These are phyloP conservation scores for Leishmania gerbilli DNA, from an alignment of 208 protist species.

Conservation along the genomic window DNA sequence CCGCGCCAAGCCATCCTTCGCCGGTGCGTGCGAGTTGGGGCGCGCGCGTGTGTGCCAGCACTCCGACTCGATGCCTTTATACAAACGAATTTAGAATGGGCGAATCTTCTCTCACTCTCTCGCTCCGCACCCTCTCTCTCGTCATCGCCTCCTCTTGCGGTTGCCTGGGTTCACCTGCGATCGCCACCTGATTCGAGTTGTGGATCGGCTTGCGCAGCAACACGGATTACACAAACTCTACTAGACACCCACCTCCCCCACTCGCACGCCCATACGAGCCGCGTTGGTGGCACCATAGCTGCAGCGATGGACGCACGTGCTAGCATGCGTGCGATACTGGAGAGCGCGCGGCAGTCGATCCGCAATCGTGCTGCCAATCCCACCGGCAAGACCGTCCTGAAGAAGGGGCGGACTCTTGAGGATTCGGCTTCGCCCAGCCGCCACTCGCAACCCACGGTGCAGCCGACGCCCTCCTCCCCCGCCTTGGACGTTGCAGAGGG, in stretches of 20 bases:
- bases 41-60: not conserved
- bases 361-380: slow-evolving; percentile 33
- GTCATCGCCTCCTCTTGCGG: not conserved
- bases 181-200: not conserved
- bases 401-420: slow-evolving; percentile 17
- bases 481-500: slow-evolving; percentile 3
- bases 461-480: slow-evolving; percentile 37
- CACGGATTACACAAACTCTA: not conserved
- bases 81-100: not conserved
- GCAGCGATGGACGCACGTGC: slow-evolving; percentile 25
- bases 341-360: slow-evolving; percentile 31
- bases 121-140: not conserved
- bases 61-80: not conserved
- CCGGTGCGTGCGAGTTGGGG: not conserved
- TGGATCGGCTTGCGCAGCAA: not conserved
- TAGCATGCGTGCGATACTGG: slow-evolving; percentile 36
- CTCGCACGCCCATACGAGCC: not conserved
- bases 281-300: not conserved
- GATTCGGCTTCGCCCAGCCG: not conserved
- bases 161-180: not conserved
- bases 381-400: not conserved
- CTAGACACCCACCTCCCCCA: not conserved
- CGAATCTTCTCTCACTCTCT: no score
- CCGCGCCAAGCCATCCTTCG: not conserved
- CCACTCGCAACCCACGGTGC: slow-evolving; percentile 19